These are phyloP conservation scores for Sclerotiophoma versabilis DNA, from an alignment of 2,329 filamentous ascomycete genomes.

Conservation along the genomic window DNA sequence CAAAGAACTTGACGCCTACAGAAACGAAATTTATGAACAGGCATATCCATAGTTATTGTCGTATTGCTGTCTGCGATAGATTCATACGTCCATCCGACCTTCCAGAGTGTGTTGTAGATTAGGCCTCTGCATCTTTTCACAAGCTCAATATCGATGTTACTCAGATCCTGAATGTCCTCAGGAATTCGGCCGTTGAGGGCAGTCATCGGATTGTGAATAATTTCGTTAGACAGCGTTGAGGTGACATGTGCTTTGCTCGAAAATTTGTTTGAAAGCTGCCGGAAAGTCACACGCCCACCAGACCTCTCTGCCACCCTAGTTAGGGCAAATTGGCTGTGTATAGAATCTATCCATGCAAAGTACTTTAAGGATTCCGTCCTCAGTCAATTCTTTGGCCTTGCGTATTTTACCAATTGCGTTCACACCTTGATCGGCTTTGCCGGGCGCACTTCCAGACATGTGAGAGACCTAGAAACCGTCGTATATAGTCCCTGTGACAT, in stretches of 20 bases:
- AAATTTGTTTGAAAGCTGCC: not conserved
- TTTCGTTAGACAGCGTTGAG: not conserved
- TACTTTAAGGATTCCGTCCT: not conserved
- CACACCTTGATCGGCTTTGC: slow-evolving; percentile 11
- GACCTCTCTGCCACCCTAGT: too few relatives aligned
- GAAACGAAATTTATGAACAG: slow-evolving; percentile 14
- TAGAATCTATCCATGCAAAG: not conserved
- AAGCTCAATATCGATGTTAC: not conserved
- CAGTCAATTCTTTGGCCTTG: not conserved
- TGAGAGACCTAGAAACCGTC: slow-evolving; percentile 7
- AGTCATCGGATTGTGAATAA: not conserved
- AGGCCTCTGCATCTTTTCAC: slow-evolving; percentile 7
- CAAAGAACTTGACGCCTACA: slow-evolving; percentile 17
- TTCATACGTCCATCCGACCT: slow-evolving; percentile 1
- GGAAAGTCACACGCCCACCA: too few relatives aligned
- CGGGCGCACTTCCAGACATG: not conserved
- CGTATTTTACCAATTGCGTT: not conserved
- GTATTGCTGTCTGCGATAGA: too few relatives aligned
- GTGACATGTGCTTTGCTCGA: not conserved
- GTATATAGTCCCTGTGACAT: slow-evolving; percentile 1
- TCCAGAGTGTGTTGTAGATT: slow-evolving; percentile 19
- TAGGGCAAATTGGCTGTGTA: too few relatives aligned
- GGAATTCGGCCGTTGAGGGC: not conserved
- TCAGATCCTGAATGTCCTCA: not conserved
- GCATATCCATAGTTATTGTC: too few relatives aligned